phyloP scores from a whole-genome alignment of 2,329 filamentous ascomycete genomes.

The Coniochaeta ligniaria region DNA sequence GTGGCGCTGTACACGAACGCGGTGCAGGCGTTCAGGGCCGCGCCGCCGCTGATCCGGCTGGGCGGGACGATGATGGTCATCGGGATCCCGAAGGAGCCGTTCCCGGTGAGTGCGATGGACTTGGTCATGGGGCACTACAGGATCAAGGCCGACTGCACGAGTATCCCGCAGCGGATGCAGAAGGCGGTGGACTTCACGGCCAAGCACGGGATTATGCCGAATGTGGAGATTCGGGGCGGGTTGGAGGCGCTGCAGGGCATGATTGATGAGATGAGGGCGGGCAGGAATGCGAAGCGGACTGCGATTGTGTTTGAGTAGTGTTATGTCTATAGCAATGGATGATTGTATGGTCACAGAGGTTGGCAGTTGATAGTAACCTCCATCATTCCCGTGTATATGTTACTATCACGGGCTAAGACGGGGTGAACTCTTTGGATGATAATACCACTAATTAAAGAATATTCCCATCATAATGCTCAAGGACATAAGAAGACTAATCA shows the following conservation, averaged over 20 bases:
- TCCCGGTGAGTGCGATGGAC: conserved; percentile 29
- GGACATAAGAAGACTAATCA: conserved; percentile 1
- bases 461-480: too few relatives aligned
- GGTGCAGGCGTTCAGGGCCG: conserved; percentile 26
- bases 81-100: conserved; percentile 27
- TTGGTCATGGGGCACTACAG: conserved; percentile 29
- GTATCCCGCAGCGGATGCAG: conserved; percentile 32
- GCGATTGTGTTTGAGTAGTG: conserved; percentile 24
- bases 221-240: conserved; percentile 26
- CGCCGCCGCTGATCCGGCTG: conserved; percentile 25
- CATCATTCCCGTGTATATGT: too few relatives aligned
- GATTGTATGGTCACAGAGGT: too few relatives aligned
- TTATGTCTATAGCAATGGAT: too few relatives aligned
- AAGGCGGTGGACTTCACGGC: conserved; percentile 35
- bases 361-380: too few relatives aligned
- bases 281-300: conserved; percentile 25
- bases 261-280: conserved; percentile 28
- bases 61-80: conserved; percentile 34
- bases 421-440: too few relatives aligned
- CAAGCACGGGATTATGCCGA: conserved; percentile 31
- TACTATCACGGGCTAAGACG: too few relatives aligned
- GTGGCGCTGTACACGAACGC: conserved; percentile 32
- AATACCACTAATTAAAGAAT: too few relatives aligned
- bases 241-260: conserved; percentile 29
- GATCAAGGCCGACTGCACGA: conserved; percentile 32